A percentile compares a stretch with the other conserved stretches of the same genome.
Evolutionary conservation across 306 rosid species (phyloP).

Genomic region (Quercus berberidifolia): DNA sequence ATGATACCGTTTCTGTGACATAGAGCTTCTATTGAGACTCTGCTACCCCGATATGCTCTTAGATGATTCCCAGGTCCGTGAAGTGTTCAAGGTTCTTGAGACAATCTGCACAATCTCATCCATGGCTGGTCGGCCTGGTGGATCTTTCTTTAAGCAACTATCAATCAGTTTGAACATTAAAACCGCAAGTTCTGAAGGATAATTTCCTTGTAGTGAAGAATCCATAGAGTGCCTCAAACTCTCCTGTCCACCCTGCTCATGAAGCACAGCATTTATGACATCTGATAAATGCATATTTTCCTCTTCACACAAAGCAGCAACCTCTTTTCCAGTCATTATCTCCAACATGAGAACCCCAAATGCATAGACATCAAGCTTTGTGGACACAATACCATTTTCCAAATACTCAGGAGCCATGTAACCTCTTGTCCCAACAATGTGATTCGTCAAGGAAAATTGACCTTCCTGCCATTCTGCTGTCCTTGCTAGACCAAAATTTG

Average conservation of each 20-base stretch:
- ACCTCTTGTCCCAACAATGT: slow-evolving; percentile 87
- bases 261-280: slow-evolving; percentile 27
- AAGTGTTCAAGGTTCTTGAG: slow-evolving; percentile 50
- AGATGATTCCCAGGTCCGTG: slow-evolving; percentile 61
- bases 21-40: slow-evolving; percentile 3
- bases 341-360: slow-evolving; percentile 76
- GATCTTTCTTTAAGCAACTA: slow-evolving; percentile 56
- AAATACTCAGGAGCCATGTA: slow-evolving; percentile 93
- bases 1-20: background rate
- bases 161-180: slow-evolving; percentile 40
- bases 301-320: slow-evolving; percentile 34
- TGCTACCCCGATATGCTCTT: slow-evolving; percentile 18
- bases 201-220: slow-evolving; percentile 40
- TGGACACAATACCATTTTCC: slow-evolving; percentile 75
- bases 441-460: slow-evolving; percentile 57
- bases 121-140: slow-evolving; percentile 61
- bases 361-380: slow-evolving; percentile 78
- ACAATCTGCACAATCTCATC: slow-evolving; percentile 60
- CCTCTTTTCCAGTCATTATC: slow-evolving; percentile 69
- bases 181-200: slow-evolving; percentile 56
- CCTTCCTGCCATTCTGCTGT: slow-evolving; percentile 44
- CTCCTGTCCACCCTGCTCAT: slow-evolving; percentile 32
- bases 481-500: slow-evolving; percentile 55
- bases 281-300: slow-evolving; percentile 33
- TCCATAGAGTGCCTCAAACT: slow-evolving; percentile 54